Evolutionary conservation across 78 protist species (phyloP).

Genomic region (Chrysochromulina parva): DNA sequence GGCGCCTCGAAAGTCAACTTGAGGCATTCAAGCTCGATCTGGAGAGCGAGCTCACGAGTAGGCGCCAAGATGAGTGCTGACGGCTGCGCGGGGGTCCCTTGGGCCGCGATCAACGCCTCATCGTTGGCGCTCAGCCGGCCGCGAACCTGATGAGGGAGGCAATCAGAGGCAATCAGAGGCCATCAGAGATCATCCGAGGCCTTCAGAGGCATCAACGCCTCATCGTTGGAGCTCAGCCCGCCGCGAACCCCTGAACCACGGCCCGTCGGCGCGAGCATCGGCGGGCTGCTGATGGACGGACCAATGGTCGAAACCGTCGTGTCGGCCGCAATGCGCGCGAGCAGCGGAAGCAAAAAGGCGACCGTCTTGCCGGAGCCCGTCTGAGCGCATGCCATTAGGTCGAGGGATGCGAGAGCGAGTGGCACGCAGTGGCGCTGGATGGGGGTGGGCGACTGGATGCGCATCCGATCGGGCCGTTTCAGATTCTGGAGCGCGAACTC

Average conservation of each 20-base stretch:
- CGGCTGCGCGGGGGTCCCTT: background rate
- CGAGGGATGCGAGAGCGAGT: background rate
- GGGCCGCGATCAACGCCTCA: background rate
- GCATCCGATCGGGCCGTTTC: background rate
- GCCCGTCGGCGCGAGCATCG: no score
- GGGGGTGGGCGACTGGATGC: constrained; percentile 66
- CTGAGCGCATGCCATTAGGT: constrained; percentile 46
- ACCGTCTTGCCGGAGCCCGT: constrained; percentile 94
- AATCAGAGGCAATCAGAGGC: no score
- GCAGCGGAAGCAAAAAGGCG: constrained; percentile 48
- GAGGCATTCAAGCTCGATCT: background rate
- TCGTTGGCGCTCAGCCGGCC: background rate
- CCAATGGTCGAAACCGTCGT: no score
- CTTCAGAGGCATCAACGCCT: no score
- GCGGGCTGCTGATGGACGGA: no score
- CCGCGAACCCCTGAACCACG: background rate
- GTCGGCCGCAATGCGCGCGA: background rate
- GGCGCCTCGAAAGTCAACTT: constrained; percentile 70
- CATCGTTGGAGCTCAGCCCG: no score
- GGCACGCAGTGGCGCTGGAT: constrained; percentile 32
- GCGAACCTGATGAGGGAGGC: no score
- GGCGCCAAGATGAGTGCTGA: background rate
- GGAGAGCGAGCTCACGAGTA: background rate
- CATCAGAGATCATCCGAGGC: no score
- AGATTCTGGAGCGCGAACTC: constrained; percentile 51